A percentile compares a stretch with the other conserved stretches of the same genome.
phyloP scores from a whole-genome alignment of 1,284 basidiomycete genomes.

The Cutaneotrichosporon sp. region DNA sequence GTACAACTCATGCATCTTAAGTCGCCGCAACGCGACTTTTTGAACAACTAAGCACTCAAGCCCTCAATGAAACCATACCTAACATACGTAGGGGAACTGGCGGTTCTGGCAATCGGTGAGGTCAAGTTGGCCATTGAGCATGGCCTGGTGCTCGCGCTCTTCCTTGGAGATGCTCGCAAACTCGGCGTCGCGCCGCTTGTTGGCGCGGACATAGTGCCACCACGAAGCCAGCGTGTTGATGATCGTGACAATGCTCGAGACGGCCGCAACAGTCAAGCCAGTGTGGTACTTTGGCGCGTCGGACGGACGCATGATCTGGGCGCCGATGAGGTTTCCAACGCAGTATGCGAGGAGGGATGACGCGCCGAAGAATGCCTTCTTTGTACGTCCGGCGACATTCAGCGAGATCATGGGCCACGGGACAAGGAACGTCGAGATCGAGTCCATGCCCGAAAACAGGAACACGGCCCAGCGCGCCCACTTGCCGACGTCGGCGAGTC shows the following conservation, averaged over 20 bases:
- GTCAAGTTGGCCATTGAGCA: background rate
- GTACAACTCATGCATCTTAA: too few relatives aligned
- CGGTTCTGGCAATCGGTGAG: constrained; percentile 5
- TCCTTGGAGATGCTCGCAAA: background rate
- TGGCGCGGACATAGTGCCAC: background rate
- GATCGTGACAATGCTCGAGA: constrained; percentile 6
- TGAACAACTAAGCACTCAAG: too few relatives aligned
- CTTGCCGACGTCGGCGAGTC: constrained; percentile 12
- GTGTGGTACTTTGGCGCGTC: constrained; percentile 9
- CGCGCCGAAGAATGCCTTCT: constrained; percentile 20
- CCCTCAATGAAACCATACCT: too few relatives aligned
- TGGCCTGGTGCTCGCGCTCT: background rate
- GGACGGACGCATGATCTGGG: constrained; percentile 7
- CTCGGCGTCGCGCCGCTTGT: background rate
- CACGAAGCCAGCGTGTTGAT: background rate
- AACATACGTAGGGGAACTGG: constrained; percentile 3
- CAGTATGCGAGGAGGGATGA: constrained; percentile 18
- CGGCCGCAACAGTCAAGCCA: constrained; percentile 19
- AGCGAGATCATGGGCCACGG: constrained; percentile 9
- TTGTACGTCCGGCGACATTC: constrained; percentile 17
- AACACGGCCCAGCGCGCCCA: constrained; percentile 26
- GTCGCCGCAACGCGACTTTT: too few relatives aligned
- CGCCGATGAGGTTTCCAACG: constrained; percentile 11
- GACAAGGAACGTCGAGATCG: constrained; percentile 14
- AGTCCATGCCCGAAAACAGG: constrained; percentile 13